Evolutionary conservation across 1,139 yeast species (phyloP).

Genomic region (Casaregolazyma lundiana): DNA sequence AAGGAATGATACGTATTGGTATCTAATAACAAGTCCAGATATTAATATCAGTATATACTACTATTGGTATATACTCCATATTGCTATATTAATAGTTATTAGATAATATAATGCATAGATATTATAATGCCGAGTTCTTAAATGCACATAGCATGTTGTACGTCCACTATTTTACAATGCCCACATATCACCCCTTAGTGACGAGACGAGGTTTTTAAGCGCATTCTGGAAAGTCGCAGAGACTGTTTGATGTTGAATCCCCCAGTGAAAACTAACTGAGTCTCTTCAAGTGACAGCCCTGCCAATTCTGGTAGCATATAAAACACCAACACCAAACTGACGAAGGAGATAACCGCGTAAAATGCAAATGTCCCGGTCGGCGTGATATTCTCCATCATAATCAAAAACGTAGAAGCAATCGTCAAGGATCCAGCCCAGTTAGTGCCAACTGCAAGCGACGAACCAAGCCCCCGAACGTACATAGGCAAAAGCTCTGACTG

Average conservation of each 20-base stretch:
- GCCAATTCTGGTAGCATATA: conserved; percentile 91
- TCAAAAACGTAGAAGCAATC: conserved; percentile 84
- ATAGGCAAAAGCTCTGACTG: conserved; percentile 93
- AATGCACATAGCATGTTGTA: too few relatives aligned
- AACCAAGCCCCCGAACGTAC: conserved; percentile 87
- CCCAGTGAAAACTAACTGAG: conserved; percentile 68
- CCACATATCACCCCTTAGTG: background rate
- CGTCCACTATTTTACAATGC: too few relatives aligned
- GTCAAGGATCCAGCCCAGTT: conserved; percentile 96
- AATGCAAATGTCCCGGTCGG: conserved; percentile 93
- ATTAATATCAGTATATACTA: too few relatives aligned
- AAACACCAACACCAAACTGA: conserved; percentile 67
- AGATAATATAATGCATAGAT: too few relatives aligned
- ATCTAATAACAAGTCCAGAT: too few relatives aligned
- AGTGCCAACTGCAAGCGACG: conserved; percentile 86
- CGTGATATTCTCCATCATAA: conserved; percentile 88
- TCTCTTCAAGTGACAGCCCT: conserved; percentile 86
- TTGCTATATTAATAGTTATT: too few relatives aligned
- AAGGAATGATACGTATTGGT: too few relatives aligned
- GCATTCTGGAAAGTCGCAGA: conserved; percentile 29
- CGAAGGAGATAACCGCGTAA: conserved; percentile 73
- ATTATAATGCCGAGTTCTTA: too few relatives aligned
- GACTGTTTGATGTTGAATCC: conserved; percentile 85
- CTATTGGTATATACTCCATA: too few relatives aligned
- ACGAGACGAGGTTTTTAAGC: background rate